Evolutionary conservation across 768 basidiomycete species (phyloP), one percentile per base, ranked within the genome.

Genomic region (Lyophyllum semitale): DNA sequence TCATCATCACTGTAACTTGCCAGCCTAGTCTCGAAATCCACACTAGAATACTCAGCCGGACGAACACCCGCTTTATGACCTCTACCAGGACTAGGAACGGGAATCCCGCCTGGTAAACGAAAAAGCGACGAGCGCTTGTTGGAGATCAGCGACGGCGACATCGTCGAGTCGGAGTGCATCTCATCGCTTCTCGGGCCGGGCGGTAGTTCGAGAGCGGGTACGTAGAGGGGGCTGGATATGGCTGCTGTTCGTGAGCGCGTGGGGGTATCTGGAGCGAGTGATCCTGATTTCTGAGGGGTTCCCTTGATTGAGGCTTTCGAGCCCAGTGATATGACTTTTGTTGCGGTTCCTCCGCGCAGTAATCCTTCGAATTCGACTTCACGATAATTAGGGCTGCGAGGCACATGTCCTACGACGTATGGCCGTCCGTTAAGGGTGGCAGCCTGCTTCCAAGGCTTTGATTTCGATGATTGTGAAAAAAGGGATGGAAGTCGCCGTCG

Each of bases 331-430:
- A 83, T 71, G 12, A 79, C 68, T 62, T 80, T 80, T 17, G 75
- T 84, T 43, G 60, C 71, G 52, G 51, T 77, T 25, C 81, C 79
- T 8, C 78, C 83, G 27, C 83, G 79, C 26, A 93, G 69, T 47
- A 93, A 76, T 12, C 85, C 84, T 63, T 93, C 91, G 59, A 93
- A 93, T 64, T 93, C 91, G 46, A 84, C 81, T 68, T 91, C 91
- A 38, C 84, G 81, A 45, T 78, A 73, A 2, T 72, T 73, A 13
- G 74, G 78, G 48, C 71, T 83, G 69, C 62, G 77, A 59, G 69
- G 89, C 63, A 66, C 88, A 77, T 71, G 82, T 59, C 66, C 89
- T 64, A 71, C 83, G 63, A 87, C 81, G 61, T 91, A 91, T 11
- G 89, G 89, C 3, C 86, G 82, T 0, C 89, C 89, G 55, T 93